Evolutionary conservation across 441 rosid genomes (phyloP).

Genomic region (Jatropha multifida): DNA sequence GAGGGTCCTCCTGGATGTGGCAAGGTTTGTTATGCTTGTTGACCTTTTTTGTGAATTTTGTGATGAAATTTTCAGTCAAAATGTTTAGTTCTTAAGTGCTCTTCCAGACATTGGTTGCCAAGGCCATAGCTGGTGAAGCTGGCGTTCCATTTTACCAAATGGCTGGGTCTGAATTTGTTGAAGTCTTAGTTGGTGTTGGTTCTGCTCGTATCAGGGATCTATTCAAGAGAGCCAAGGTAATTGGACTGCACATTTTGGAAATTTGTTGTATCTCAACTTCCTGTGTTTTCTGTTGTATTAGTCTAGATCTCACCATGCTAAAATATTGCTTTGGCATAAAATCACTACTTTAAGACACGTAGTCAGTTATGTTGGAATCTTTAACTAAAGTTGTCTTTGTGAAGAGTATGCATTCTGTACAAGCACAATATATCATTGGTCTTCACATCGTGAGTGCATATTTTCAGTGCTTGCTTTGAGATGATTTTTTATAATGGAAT

Average conservation of each 20-base stretch:
- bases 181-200: conserved; percentile 96
- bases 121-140: conserved; percentile 98
- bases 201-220: conserved; percentile 98
- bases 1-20: conserved; percentile 99
- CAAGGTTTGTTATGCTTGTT: conserved; percentile 57
- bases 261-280: conserved; percentile 6
- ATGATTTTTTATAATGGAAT: conserved; percentile 20
- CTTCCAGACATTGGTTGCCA: conserved; percentile 86
- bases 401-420: neutral
- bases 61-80: conserved; percentile 11
- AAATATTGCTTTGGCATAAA: neutral
- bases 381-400: neutral
- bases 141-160: conserved; percentile 98
- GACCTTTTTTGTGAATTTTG: conserved; percentile 10
- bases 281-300: neutral
- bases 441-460: neutral
- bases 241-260: conserved; percentile 7
- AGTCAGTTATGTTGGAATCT: neutral
- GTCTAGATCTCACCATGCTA: neutral
- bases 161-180: conserved; percentile 98
- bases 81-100: conserved; percentile 20
- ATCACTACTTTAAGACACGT: conserved; percentile 6
- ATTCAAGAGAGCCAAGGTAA: conserved; percentile 95
- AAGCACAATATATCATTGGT: neutral
- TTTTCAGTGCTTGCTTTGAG: conserved; percentile 12